Base-by-base conservation (phyloP, 208 protist species). In the Leishmania gerbilli region DNA sequence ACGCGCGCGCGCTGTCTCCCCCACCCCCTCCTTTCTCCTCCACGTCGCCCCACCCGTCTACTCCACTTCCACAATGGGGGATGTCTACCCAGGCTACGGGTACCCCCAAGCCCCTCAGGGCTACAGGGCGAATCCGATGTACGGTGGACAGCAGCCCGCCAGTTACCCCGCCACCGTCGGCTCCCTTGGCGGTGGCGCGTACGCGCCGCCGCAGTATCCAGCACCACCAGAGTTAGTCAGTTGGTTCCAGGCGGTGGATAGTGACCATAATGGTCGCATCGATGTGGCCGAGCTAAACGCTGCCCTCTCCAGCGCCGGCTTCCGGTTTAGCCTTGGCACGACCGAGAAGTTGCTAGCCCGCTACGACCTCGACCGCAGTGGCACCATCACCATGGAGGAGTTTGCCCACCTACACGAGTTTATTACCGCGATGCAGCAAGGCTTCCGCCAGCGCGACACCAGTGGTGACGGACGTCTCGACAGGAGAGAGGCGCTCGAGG, bases 161-260 rank as follows among this genome's bases (percentile, higher is more conserved):
- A n/a, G 37, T 19, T 53, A 72, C 13, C 34, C 42, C 3, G 24
- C 24, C 68, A 21, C 68, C 6, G 76, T 9, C 5, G 76, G 82
- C n/a, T 31, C 56, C 56, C 24, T 31, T 62, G 27, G 3, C 56
- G 13, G 24, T 62, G 56, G 24, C 13, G 74, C 56, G 40, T 83
- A 77, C 71, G 69, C 60, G 2, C 79, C 79, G 37, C 74, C n/a
- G 31, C 47, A 40, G 60, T 79, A 78, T 51, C 67, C 64, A 11
- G 78, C 76, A 0, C 74, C 76, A 27, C 76, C 71, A 5, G 84
- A 95, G 71, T 65, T 93, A 0, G 51, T 82, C 56, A 76, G 79
- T 67, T 95, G 91, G 92, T 97, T 96, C 80, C 69, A 77, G 37
- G 80, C 87, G 9, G 92, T 97, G 27, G 93, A 96, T 86, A 49